A percentile compares a stretch with the other conserved stretches of the same genome.
Conservation (phyloP, 2,329 filamentous ascomycete species). For the Anisogramma anomala region DNA sequence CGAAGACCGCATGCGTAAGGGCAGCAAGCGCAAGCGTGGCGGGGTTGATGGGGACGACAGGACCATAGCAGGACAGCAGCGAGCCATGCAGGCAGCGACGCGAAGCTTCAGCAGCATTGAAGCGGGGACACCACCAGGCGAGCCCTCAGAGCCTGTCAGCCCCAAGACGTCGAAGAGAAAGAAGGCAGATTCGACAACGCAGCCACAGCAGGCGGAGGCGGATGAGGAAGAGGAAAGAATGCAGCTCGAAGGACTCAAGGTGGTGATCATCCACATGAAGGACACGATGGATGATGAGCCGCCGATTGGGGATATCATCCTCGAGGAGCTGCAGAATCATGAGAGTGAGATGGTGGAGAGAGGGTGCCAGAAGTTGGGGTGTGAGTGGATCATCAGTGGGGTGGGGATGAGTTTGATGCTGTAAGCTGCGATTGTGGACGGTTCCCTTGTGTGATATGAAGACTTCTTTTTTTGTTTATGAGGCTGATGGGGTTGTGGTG, state of each 20-base stretch:
- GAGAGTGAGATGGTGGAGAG: slow-evolving; percentile 31
- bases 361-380: slow-evolving; percentile 49
- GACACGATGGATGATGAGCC: slow-evolving; percentile 67
- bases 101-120: slow-evolving; percentile 16
- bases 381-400: slow-evolving; percentile 63
- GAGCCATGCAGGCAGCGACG: slow-evolving; percentile 16
- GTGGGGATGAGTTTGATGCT: slow-evolving; percentile 50
- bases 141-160: slow-evolving; percentile 18
- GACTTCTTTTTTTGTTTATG: too few relatives aligned
- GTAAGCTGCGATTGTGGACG: too few relatives aligned
- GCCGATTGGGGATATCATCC: slow-evolving; percentile 51
- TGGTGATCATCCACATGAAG: slow-evolving; percentile 92
- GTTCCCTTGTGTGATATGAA: too few relatives aligned
- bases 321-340: slow-evolving; percentile 55
- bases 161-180: slow-evolving; percentile 10
- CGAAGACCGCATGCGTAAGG: slow-evolving; percentile 3
- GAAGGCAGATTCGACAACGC: neutral
- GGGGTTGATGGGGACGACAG: slow-evolving; percentile 23
- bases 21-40: slow-evolving; percentile 51
- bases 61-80: slow-evolving; percentile 14
- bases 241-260: slow-evolving; percentile 59
- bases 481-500: slow-evolving; percentile 67
- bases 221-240: slow-evolving; percentile 16
- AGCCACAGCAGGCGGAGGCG: neutral
- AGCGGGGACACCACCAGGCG: slow-evolving; percentile 40